Conservation (phyloP, 2,329 filamentous ascomycete genomes). For the Allantophomopsis cytisporea region DNA sequence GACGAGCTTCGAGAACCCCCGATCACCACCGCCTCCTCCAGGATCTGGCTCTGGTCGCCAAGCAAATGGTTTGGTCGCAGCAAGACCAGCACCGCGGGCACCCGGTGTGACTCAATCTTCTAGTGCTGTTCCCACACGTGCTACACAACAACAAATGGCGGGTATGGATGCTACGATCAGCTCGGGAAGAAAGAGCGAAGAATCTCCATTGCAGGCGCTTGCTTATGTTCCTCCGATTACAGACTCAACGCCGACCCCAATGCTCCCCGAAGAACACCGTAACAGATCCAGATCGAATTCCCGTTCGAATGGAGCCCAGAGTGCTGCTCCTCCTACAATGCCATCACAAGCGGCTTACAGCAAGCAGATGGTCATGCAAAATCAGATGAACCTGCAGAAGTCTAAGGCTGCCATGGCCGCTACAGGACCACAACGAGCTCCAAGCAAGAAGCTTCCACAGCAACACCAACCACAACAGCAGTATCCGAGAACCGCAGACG, state of each 20-base stretch:
- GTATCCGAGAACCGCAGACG: conserved; percentile 19
- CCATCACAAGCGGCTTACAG: conserved; percentile 15
- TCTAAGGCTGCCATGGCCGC: conserved; percentile 71
- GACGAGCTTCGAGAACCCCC: conserved; percentile 94
- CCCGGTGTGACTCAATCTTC: conserved; percentile 52
- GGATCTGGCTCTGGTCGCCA: conserved; percentile 16
- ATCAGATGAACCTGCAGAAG: conserved; percentile 53
- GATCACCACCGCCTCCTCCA: conserved; percentile 73
- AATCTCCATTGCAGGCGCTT: conserved; percentile 21
- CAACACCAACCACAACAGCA: conserved; percentile 37
- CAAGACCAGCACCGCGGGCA: conserved; percentile 77
- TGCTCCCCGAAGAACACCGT: conserved; percentile 53
- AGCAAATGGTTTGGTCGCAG: conserved; percentile 53
- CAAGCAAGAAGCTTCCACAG: conserved; percentile 55
- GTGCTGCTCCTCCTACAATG: conserved; percentile 26
- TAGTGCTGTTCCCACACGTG: conserved; percentile 17
- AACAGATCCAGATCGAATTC: conserved; percentile 59
- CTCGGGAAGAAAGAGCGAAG: conserved; percentile 43
- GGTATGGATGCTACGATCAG: conserved; percentile 51
- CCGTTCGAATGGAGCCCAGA: conserved; percentile 36
- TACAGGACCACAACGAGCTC: conserved; percentile 55
- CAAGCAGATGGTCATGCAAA: conserved; percentile 34
- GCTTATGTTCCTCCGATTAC: conserved; percentile 16
- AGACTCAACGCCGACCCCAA: conserved; percentile 20
- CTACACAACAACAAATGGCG: background rate